Evolutionary conservation across 2,329 filamentous ascomycete genomes (phyloP).

Genomic region (Didymella lethalis): DNA sequence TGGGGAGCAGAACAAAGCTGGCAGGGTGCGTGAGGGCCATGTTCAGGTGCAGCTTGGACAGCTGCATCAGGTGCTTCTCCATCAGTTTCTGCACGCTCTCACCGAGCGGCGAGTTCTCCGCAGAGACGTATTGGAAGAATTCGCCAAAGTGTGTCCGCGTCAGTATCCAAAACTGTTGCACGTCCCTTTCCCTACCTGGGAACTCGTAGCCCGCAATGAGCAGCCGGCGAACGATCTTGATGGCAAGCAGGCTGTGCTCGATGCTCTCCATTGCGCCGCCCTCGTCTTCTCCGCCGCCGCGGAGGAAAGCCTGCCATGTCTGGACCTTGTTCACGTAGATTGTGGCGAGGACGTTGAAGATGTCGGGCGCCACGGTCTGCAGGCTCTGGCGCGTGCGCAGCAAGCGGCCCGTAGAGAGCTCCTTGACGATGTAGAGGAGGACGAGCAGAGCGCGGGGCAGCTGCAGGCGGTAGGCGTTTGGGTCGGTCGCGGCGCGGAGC

Average conservation of each 20-base stretch:
- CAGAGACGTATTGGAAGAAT: slow-evolving; percentile 70
- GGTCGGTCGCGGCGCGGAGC: slow-evolving; percentile 64
- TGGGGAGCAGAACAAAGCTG: slow-evolving; percentile 82
- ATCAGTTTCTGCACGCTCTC: slow-evolving; percentile 66
- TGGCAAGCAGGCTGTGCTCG: slow-evolving; percentile 77
- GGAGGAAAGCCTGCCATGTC: slow-evolving; percentile 71
- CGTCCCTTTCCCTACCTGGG: slow-evolving; percentile 78
- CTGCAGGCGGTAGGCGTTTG: slow-evolving; percentile 67
- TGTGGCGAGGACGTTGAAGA: slow-evolving; percentile 78
- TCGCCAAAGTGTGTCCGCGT: slow-evolving; percentile 78
- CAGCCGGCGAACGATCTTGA: slow-evolving; percentile 82
- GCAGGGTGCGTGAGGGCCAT: slow-evolving; percentile 82
- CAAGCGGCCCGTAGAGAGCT: slow-evolving; percentile 81
- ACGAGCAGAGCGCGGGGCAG: slow-evolving; percentile 78
- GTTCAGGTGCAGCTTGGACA: slow-evolving; percentile 88
- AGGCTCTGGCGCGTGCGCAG: slow-evolving; percentile 77
- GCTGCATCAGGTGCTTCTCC: slow-evolving; percentile 87
- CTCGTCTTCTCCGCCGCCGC: slow-evolving; percentile 65
- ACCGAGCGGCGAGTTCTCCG: slow-evolving; percentile 62
- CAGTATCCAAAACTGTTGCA: slow-evolving; percentile 80
- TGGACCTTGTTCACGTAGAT: slow-evolving; percentile 80
- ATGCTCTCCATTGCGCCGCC: slow-evolving; percentile 69
- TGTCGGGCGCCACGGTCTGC: slow-evolving; percentile 79
- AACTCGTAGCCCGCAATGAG: slow-evolving; percentile 83
- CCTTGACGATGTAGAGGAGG: slow-evolving; percentile 87